These are phyloP conservation scores for Penicillium coffeae DNA, from an alignment of 495 filamentous ascomycete genomes.

Conservation along the genomic window DNA sequence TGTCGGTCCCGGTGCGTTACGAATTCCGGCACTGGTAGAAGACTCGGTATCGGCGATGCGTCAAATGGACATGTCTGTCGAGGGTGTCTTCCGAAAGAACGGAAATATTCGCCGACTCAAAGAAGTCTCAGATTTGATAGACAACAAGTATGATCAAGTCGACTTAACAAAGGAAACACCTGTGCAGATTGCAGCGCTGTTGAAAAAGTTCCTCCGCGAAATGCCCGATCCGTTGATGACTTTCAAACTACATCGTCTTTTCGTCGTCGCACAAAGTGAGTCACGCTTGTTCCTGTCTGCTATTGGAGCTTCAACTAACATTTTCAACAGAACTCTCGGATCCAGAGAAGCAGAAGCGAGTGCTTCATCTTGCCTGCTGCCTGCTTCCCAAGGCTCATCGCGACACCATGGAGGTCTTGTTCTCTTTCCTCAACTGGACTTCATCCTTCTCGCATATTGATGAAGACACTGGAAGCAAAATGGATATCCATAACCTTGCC, in stretches of 20 bases:
- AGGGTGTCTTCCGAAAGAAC: slow-evolving; percentile 99
- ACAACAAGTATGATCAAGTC: slow-evolving; percentile 77
- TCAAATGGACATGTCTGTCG: slow-evolving; percentile 98
- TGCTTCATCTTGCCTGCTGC: slow-evolving; percentile 90
- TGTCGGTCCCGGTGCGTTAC: slow-evolving; percentile 83
- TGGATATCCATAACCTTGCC: slow-evolving; percentile 97
- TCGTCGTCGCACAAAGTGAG: slow-evolving; percentile 82
- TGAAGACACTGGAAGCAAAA: slow-evolving; percentile 88
- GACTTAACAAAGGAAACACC: slow-evolving; percentile 81
- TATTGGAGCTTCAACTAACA: slow-evolving; percentile 20
- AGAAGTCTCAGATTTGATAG: slow-evolving; percentile 77
- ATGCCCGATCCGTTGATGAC: slow-evolving; percentile 94
- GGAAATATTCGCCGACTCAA: slow-evolving; percentile 91
- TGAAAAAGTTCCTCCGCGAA: slow-evolving; percentile 94
- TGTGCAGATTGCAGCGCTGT: slow-evolving; percentile 87
- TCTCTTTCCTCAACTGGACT: slow-evolving; percentile 96
- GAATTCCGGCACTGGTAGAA: slow-evolving; percentile 84
- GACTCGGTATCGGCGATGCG: slow-evolving; percentile 91
- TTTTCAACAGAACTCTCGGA: slow-evolving; percentile 68
- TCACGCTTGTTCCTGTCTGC: slow-evolving; percentile 3
- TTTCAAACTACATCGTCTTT: slow-evolving; percentile 88
- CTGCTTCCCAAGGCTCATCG: slow-evolving; percentile 88
- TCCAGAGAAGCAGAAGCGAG: slow-evolving; percentile 72
- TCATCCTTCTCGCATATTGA: slow-evolving; percentile 96
- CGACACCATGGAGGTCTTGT: slow-evolving; percentile 91